Percentiles rank a stretch among this genome's conserved stretches.
phyloP scores from a whole-genome alignment of 2,329 filamentous ascomycete genomes.

The Monosporascus sp. region DNA sequence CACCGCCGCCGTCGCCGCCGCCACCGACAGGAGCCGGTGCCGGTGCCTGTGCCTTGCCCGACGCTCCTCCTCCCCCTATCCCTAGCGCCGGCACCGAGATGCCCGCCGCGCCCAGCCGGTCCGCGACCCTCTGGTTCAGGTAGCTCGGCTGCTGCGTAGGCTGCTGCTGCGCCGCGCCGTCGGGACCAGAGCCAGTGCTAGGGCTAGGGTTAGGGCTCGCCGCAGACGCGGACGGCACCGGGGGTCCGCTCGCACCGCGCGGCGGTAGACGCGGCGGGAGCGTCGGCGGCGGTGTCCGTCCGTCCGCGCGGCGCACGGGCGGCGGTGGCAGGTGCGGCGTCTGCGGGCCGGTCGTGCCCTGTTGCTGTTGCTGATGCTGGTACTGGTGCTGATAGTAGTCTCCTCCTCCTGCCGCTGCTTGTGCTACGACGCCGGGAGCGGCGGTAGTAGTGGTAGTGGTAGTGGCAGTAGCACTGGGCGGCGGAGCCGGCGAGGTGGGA shows the following conservation, averaged over 20 bases:
- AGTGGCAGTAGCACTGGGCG: slow-evolving; percentile 26
- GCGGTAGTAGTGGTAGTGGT: slow-evolving; percentile 30
- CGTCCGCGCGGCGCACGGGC: slow-evolving; percentile 45
- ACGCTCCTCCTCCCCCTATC: slow-evolving; percentile 46
- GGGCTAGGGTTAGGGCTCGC: too few relatives aligned
- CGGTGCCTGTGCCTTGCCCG: slow-evolving; percentile 19
- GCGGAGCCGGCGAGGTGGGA: slow-evolving; percentile 32
- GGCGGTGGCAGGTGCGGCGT: slow-evolving; percentile 68
- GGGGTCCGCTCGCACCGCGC: slow-evolving; percentile 45
- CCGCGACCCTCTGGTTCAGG: slow-evolving; percentile 54
- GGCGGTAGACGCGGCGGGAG: slow-evolving; percentile 69
- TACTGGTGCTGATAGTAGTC: slow-evolving; percentile 19
- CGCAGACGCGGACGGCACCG: slow-evolving; percentile 24
- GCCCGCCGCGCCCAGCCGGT: slow-evolving; percentile 66
- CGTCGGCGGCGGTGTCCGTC: slow-evolving; percentile 37
- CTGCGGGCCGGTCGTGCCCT: slow-evolving; percentile 60
- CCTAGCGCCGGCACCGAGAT: slow-evolving; percentile 74
- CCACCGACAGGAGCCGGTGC: slow-evolving; percentile 23
- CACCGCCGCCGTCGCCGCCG: slow-evolving; percentile 20
- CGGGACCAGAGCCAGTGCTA: too few relatives aligned
- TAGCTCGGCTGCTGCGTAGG: slow-evolving; percentile 18
- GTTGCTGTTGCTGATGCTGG: slow-evolving; percentile 25
- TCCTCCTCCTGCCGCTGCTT: slow-evolving; percentile 9
- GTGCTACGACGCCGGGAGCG: not conserved
- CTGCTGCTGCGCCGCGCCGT: too few relatives aligned